Conservation (phyloP, 108 stramenopile genomes). For the Skeletonema menzelii region DNA sequence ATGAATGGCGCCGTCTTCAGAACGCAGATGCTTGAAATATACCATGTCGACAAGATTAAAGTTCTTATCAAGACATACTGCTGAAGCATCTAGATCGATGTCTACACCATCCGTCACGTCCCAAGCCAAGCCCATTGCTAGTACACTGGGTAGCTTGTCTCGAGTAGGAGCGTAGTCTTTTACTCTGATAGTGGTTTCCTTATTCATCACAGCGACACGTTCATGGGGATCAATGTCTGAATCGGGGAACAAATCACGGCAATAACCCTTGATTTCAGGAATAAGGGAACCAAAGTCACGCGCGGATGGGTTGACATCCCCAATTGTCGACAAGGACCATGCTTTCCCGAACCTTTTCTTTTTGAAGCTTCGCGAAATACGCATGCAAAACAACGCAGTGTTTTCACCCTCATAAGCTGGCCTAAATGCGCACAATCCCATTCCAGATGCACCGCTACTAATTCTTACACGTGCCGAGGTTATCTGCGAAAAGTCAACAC, state of each 20-base stretch:
- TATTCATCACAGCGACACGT: constrained; percentile 53
- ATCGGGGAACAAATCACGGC: constrained; percentile 42
- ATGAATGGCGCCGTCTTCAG: constrained; percentile 40
- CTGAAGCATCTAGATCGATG: constrained; percentile 53
- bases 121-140: constrained; percentile 54
- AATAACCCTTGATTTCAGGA: constrained; percentile 49
- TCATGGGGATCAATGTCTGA: constrained; percentile 49
- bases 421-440: constrained; percentile 26
- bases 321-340: constrained; percentile 48
- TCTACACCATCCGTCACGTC: constrained; percentile 55
- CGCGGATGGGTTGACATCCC: constrained; percentile 38
- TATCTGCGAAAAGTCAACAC: constrained; percentile 36
- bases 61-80: constrained; percentile 37
- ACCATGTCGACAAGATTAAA: constrained; percentile 41
- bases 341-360: constrained; percentile 6
- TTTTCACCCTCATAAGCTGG: constrained; percentile 31
- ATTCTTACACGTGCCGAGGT: constrained; percentile 41
- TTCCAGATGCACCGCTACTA: constrained; percentile 9
- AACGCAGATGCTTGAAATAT: constrained; percentile 28
- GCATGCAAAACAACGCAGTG: constrained; percentile 45
- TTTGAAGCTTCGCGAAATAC: constrained; percentile 22
- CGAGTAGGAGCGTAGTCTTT: constrained; percentile 34
- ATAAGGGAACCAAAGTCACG: constrained; percentile 55
- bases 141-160: constrained; percentile 8
- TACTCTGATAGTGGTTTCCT: constrained; percentile 43